Base-by-base conservation (phyloP, 805 yeast species). In the Pichia occidentalis region DNA sequence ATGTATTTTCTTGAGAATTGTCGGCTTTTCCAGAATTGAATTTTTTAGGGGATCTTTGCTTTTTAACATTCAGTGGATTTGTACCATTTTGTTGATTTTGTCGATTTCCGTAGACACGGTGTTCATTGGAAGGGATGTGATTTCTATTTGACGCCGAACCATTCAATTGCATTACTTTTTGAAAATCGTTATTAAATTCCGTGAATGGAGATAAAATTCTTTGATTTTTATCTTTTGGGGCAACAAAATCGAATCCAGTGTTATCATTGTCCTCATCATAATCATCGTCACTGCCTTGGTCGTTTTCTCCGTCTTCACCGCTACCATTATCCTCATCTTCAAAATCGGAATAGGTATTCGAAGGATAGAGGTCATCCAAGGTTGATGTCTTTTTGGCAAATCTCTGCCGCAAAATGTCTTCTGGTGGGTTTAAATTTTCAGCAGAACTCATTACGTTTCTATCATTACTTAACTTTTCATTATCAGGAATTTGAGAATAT, bases 201-300 rank as follows among this genome's bases (percentile, higher is more conserved):
- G 64, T 51, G 42, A 59, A 60, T 29, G 67, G 66, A 1, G 67
- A 62, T 19, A 60, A 33, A 7, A 48, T 49, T 29, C 64, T 40
- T 14, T 47, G 46, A 9, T 34, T 29, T 2, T 29, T 8, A 16
- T 4, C 14, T 3, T 19, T 31, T 14, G 44, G 41, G 4, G 24
- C 16, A 10, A 32, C 29, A 10, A 43, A 45, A 29, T 38, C 32
- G 30, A 29, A 35, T n/a, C 37, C 35, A 14, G 27, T 13, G 33
- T 33, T 36, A 4, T 23, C 25, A 32, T 40, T 16, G 16, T 27
- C 42, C 3, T 40, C 43, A 18, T 42, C 39, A 3, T 32, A 41
- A 20, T 39, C 37, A 4, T 30, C 36, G 7, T 26, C 36, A 30
- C 34, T 34, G 18, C 39, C 37, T 16, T 36, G 27, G n/a, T 39